Evolutionary conservation across 2,329 filamentous ascomycete species (phyloP).

Genomic region (Pyrenochaeta sp.): DNA sequence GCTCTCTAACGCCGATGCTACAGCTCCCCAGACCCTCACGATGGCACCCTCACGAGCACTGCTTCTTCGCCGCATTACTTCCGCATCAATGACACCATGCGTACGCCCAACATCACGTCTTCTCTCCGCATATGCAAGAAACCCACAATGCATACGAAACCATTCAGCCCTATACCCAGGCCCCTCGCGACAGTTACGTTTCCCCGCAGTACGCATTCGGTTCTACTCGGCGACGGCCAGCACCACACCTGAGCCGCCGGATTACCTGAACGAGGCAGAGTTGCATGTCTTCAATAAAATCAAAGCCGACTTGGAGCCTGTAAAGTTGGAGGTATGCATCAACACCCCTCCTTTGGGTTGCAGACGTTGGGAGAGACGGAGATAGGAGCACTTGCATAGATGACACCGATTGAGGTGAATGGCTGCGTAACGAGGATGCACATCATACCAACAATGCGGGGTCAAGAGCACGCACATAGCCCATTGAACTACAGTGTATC

Average conservation of each 20-base stretch:
- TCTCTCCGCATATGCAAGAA: constrained; percentile 23
- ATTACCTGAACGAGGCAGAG: constrained; percentile 58
- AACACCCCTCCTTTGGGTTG: background rate
- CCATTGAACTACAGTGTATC: background rate
- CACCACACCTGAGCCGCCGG: constrained; percentile 50
- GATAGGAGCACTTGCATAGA: constrained; percentile 10
- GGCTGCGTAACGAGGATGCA: constrained; percentile 14
- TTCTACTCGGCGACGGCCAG: constrained; percentile 36
- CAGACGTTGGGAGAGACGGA: constrained; percentile 3
- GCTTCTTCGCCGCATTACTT: constrained; percentile 30
- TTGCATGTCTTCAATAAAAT: constrained; percentile 58
- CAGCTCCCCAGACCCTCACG: constrained; percentile 14
- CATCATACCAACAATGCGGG: constrained; percentile 15
- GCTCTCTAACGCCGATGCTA: constrained; percentile 11
- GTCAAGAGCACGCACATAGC: background rate
- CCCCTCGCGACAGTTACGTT: constrained; percentile 9
- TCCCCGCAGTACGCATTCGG: constrained; percentile 19
- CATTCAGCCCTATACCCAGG: constrained; percentile 13
- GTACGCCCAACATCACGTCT: constrained; percentile 30
- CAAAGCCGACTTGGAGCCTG: constrained; percentile 52
- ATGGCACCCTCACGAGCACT: constrained; percentile 50
- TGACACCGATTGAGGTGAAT: constrained; percentile 21
- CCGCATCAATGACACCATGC: constrained; percentile 23
- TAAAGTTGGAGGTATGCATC: constrained; percentile 55
- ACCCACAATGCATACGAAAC: constrained; percentile 7